A percentile compares a stretch with the other conserved stretches of the same genome.
phyloP scores from a whole-genome alignment of 2,329 filamentous ascomycete species.

The Pseudogymnoascus sp. region DNA sequence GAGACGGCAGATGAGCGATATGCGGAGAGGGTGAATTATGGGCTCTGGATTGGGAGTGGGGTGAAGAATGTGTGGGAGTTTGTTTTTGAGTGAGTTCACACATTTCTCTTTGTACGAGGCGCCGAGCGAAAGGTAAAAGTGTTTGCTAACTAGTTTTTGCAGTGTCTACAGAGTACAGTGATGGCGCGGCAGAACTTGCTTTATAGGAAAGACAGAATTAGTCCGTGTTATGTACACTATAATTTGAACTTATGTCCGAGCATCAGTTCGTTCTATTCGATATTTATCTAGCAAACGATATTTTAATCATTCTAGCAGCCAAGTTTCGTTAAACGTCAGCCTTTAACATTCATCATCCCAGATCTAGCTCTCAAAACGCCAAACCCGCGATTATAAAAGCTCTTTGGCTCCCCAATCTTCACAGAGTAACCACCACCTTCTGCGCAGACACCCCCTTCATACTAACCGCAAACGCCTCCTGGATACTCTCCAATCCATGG shows the following conservation, averaged over 20 bases:
- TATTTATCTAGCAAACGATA: no score
- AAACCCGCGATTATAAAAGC: not conserved
- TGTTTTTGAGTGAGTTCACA: slow-evolving; percentile 36
- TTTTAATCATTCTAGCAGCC: no score
- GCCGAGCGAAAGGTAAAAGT: not conserved
- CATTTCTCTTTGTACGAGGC: not conserved
- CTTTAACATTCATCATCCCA: not conserved
- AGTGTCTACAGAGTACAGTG: not conserved
- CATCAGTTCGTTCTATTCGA: no score
- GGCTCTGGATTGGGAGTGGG: slow-evolving; percentile 43
- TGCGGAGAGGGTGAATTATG: slow-evolving; percentile 41
- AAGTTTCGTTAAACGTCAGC: no score
- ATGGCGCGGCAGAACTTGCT: not conserved
- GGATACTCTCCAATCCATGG: slow-evolving; percentile 34
- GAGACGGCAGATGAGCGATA: slow-evolving; percentile 45
- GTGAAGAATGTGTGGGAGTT: slow-evolving; percentile 40
- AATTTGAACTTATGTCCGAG: not conserved
- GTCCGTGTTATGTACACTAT: not conserved
- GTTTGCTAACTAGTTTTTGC: not conserved
- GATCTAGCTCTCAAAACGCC: not conserved
- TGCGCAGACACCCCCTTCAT: slow-evolving; percentile 33
- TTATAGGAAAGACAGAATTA: not conserved
- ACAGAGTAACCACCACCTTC: slow-evolving; percentile 33
- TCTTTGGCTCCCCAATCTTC: not conserved
- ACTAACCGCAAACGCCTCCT: slow-evolving; percentile 31